phyloP scores from a whole-genome alignment of 495 filamentous ascomycete species.

The Jackrogersella multiformis region DNA sequence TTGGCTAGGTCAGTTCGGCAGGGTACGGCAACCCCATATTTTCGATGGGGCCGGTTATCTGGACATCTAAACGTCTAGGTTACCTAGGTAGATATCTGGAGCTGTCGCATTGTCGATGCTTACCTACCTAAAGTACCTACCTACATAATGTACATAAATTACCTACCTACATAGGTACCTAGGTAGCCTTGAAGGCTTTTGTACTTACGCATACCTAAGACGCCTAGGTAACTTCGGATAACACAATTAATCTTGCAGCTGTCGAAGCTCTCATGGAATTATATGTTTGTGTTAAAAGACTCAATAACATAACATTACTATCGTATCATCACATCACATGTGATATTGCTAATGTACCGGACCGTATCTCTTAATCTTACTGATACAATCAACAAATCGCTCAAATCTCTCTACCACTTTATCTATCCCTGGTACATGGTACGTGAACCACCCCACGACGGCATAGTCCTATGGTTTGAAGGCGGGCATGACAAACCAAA shows the following conservation, averaged over 20 bases:
- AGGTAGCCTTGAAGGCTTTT: too few relatives aligned
- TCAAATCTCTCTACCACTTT: slow-evolving; percentile 34
- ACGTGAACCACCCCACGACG: slow-evolving; percentile 26
- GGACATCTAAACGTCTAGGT: slow-evolving; percentile 3
- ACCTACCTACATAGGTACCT: too few relatives aligned
- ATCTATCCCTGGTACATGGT: slow-evolving; percentile 5
- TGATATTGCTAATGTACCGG: not conserved
- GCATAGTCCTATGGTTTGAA: slow-evolving; percentile 1
- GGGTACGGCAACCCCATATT: slow-evolving; percentile 31
- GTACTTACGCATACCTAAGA: too few relatives aligned
- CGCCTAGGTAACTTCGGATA: too few relatives aligned
- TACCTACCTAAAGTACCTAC: too few relatives aligned
- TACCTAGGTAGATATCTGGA: slow-evolving; percentile 9
- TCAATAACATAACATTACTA: slow-evolving; percentile 13
- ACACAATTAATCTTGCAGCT: too few relatives aligned
- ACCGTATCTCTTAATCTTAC: not conserved
- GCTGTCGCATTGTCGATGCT: too few relatives aligned
- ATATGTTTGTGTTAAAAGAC: slow-evolving; percentile 10
- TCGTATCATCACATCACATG: slow-evolving; percentile 31
- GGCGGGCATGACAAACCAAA: not conserved
- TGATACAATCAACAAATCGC: slow-evolving; percentile 31
- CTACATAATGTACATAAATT: too few relatives aligned
- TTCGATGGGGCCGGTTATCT: slow-evolving; percentile 23
- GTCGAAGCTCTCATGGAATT: not conserved
- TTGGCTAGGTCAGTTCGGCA: slow-evolving; percentile 19